phyloP scores from a whole-genome alignment of 371 early-diverging fungal genomes.

The Syncephalis plumigaleata region DNA sequence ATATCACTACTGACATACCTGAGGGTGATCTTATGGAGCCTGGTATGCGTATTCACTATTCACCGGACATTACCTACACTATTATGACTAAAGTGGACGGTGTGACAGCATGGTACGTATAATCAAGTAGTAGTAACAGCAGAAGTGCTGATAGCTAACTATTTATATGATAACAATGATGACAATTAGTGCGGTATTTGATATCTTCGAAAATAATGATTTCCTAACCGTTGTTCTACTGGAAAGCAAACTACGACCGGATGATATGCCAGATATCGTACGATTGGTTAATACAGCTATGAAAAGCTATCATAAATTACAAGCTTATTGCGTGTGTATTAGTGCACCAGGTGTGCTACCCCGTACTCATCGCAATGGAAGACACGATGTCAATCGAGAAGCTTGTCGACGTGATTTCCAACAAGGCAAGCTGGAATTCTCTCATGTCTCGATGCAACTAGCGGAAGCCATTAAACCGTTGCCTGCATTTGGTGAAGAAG shows the following conservation, averaged over 20 bases:
- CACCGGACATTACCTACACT: constrained; percentile 28
- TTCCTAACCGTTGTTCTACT: constrained; percentile 48
- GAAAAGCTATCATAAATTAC: constrained; percentile 30
- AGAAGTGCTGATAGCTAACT: too few relatives aligned
- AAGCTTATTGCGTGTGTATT: constrained; percentile 35
- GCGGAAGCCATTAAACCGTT: constrained; percentile 31
- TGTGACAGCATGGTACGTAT: constrained; percentile 34
- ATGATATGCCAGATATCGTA: constrained; percentile 26
- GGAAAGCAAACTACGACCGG: constrained; percentile 30
- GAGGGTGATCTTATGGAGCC: constrained; percentile 9
- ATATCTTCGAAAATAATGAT: constrained; percentile 40
- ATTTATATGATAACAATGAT: not conserved
- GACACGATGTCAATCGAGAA: constrained; percentile 37
- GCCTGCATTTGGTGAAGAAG: constrained; percentile 18
- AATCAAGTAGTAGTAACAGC: too few relatives aligned
- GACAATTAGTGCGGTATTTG: constrained; percentile 30
- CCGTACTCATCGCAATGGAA: constrained; percentile 48
- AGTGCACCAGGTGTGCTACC: constrained; percentile 41
- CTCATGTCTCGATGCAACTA: constrained; percentile 26
- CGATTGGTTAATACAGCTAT: constrained; percentile 28
- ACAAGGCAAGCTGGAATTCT: constrained; percentile 27
- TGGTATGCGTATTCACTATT: constrained; percentile 23
- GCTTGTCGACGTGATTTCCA: constrained; percentile 44
- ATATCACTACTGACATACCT: not conserved
- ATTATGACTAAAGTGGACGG: constrained; percentile 26